Base-by-base conservation (phyloP, 164 flowering plant species). In the Cinnamomum micranthum region DNA sequence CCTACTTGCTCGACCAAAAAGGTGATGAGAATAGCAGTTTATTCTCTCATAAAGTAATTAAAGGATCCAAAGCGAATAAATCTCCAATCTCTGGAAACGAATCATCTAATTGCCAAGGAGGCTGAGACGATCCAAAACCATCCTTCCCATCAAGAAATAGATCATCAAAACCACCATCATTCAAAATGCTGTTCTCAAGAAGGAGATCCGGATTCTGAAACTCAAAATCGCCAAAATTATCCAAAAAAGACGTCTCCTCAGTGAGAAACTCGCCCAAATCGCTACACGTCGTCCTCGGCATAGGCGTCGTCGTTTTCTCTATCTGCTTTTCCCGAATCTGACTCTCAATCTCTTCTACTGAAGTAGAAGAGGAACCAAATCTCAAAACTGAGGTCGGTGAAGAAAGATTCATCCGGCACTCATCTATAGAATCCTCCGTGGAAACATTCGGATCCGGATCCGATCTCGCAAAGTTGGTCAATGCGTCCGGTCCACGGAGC, bases 401-500 rank as follows among this genome's bases (percentile, higher is more conserved):
- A 2, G 60, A 6, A 5, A 19, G 60, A 20, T 55, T 55, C 47
- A 41, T 41, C 60, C 13, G n/a, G 6, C 19, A 55, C 60, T 55
- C 60, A 20, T 55, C 60, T 1, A 20, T 4, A 4, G 60, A 55
- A 1, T 55, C n/a, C 17, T 55, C 60, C 2, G 20, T 20, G 7
- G 60, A 4, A 31, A 31, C 35, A 55, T 15, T 14, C n/a, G n/a
- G 17, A 55, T 55, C 20, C 20, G 2, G 17, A 14, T 55, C 60
- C 5, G 60, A 14, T n/a, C 12, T 55, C n/a, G 6, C 60, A 33
- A 64, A 64, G 28, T 64, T 64, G 0, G 28, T 23, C 67, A 23
- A 23, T 10, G 67, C 67, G 17, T 14, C 90, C 0, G 94, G 88
- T 0, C 98, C 97, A 1, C 98, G 84, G 2, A 93, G 84, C 75